Base-by-base conservation (phyloP, 305 asterid genomes). In the Striga hermonthica region DNA sequence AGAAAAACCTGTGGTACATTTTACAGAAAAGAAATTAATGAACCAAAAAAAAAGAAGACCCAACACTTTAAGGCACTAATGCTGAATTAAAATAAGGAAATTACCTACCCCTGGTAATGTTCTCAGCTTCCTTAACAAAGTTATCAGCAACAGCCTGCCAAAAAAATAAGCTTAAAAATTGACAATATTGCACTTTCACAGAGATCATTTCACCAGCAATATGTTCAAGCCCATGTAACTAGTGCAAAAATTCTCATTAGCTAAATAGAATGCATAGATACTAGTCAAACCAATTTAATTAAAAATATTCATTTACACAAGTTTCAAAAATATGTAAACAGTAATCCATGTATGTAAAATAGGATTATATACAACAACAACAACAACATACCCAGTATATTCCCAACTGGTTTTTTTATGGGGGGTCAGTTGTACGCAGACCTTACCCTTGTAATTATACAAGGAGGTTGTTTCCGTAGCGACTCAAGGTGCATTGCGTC, bases 41-140 rank as follows among this genome's bases (percentile, higher is more conserved):
- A 74, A 7, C 8, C n/a, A 0, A 34, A 36, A 35, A 57, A 28
- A 35, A 44, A 65, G 41, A 71, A 14, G 15, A 54, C 47, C 54
- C 16, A 36, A 41, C 67, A 62, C 14, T 60, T 68, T 58, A 22
- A 10, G 45, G 44, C 13, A 69, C 41, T 56, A 39, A 68, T 70
- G 57, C 14, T 62, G 34, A 43, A 15, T 34, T 54, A 64, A 69
- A 45, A 59, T 60, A 6, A 71, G 47, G 54, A 65, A 60, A 63
- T 57, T 59, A 66, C 64, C 69, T 86, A 89, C 97, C 97, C 47
- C 68, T 69, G 47, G 82, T 79, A 67, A 67, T 82, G 77, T 79
- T 83, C 70, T 61, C 76, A 65, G 79, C 74, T 75, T 81, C 79
- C 63, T 76, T 65, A 57, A 61, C 72, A 67, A 80, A 64, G 68